These are phyloP conservation scores for Oryza nivara DNA, from an alignment of 176 grass and related monocot genomes.

Conservation along the genomic window DNA sequence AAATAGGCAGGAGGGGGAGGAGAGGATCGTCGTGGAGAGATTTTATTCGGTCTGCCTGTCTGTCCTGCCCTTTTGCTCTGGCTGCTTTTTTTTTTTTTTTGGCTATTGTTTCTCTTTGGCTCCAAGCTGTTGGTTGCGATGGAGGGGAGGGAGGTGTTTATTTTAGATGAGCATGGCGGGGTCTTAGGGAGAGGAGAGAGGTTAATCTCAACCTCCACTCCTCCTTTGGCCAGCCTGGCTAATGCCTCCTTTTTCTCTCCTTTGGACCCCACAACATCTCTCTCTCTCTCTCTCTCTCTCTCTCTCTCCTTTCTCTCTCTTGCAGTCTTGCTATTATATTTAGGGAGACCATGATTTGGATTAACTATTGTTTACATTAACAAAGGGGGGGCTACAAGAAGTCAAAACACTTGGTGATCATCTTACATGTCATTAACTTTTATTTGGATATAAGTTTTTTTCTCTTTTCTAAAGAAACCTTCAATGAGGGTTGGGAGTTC, in stretches of 20 bases:
- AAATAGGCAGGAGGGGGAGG: neutral
- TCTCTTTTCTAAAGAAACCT: too few species aligned
- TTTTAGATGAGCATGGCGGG: slow-evolving; percentile 38
- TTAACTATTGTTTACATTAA: neutral
- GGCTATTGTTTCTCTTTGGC: neutral
- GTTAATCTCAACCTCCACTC: slow-evolving; percentile 35
- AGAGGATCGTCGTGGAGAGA: slow-evolving; percentile 15
- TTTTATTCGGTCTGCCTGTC: slow-evolving; percentile 15
- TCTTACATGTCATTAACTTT: neutral
- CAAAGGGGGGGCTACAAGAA: neutral
- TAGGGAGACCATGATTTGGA: neutral
- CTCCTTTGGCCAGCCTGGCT: slow-evolving; percentile 35
- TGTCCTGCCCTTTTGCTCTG: neutral
- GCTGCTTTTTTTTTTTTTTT: neutral
- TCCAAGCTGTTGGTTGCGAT: neutral
- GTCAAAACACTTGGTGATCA: neutral
- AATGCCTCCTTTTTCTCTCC: slow-evolving; percentile 10
- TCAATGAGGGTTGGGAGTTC: too few species aligned
- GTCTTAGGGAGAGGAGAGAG: neutral
- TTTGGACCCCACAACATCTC: slow-evolving; percentile 19
- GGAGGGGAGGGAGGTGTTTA: slow-evolving; percentile 9
- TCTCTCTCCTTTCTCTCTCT: too few species aligned
- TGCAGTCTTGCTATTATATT: neutral
- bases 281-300: neutral
- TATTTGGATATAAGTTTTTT: too few species aligned